Evolutionary conservation across 257 asterid genomes (phyloP), one percentile per base, ranked within the genome.

Genomic region (Echites panduratus): DNA sequence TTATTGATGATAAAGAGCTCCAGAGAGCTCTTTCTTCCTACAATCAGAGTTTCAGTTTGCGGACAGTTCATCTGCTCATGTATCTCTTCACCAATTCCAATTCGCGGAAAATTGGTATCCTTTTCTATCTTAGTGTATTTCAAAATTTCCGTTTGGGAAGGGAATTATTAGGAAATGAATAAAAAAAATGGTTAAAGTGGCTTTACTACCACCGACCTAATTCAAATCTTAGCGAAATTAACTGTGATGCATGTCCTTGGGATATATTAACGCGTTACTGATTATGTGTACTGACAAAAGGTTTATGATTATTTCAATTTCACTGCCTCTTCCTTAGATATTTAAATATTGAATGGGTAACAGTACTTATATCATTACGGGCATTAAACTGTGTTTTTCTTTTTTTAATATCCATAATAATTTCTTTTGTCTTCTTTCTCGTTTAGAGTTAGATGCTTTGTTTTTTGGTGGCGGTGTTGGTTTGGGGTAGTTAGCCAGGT

Each of bases 1-100:
- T 91, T 10, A 94, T 94, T 64, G 99, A 94, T 49, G 99, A 94
- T 48, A 86, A 82, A 86, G 99, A 94, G 85, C 88, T 94, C 61
- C 97, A 91, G 82, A 86, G 87, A 43, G 93, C 95, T 16, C 84
- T 94, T 20, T 86, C 97, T 12, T 69, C 87, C 13, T 89, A 87
- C 72, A 87, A 88, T 76, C 95, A 88, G 90, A 84, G 89, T 85
- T 94, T 94, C 43, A 83, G 96, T 16, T 62, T 94, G 83, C 82
- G 99, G 83, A 94, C 97, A 52, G 98, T 94, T 68, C 98, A 94
- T 80, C 91, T 94, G 38, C 97, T 91, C 13, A 91, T 91, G 98
- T 89, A 89, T 77, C 82, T 53, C 27, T 91, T 91, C 88, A 94
- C 99, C 84, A 94, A 89, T 84, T 78, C 83, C 53, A 94, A 89